Percentiles rank a stretch among this genome's conserved stretches.
Conservation (phyloP, 441 rosid genomes). For the Macaranga tanarius region DNA sequence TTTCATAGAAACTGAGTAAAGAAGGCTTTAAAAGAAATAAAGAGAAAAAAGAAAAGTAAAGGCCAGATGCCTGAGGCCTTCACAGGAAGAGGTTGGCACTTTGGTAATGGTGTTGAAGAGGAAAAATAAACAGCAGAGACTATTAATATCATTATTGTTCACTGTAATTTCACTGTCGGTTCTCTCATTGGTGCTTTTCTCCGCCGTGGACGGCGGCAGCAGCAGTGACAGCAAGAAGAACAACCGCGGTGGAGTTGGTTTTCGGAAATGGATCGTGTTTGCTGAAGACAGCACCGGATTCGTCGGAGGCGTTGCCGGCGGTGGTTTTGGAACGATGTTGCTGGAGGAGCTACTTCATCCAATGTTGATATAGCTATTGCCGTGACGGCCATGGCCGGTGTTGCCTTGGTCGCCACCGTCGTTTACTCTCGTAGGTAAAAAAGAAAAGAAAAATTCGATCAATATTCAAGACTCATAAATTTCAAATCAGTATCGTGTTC, state of each 20-base stretch:
- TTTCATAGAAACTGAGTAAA: conserved; percentile 9
- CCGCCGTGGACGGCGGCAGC: conserved; percentile 21
- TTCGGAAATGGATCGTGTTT: conserved; percentile 46
- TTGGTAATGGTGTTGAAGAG: conserved; percentile 47
- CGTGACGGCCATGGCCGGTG: conserved; percentile 73
- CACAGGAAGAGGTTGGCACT: conserved; percentile 18
- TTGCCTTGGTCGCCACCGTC: conserved; percentile 64
- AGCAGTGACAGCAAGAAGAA: background rate
- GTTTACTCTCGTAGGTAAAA: conserved; percentile 62
- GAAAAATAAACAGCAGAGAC: background rate
- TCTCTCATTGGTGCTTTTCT: conserved; percentile 33
- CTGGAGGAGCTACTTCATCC: conserved; percentile 17
- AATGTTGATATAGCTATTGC: conserved; percentile 62
- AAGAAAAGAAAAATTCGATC: background rate
- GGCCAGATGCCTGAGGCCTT: too few species aligned
- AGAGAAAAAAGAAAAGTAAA: background rate
- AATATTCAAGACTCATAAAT: background rate
- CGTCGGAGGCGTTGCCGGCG: conserved; percentile 36
- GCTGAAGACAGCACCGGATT: conserved; percentile 46
- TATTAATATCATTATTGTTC: background rate
- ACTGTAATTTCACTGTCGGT: conserved; percentile 24
- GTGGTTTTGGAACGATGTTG: conserved; percentile 38
- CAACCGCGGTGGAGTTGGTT: conserved; percentile 9
- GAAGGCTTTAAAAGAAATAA: background rate
- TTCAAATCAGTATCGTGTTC: background rate